A percentile compares a stretch with the other conserved stretches of the same genome.
phyloP scores from a whole-genome alignment of 768 basidiomycete genomes.

The Tylopilus sp. region DNA sequence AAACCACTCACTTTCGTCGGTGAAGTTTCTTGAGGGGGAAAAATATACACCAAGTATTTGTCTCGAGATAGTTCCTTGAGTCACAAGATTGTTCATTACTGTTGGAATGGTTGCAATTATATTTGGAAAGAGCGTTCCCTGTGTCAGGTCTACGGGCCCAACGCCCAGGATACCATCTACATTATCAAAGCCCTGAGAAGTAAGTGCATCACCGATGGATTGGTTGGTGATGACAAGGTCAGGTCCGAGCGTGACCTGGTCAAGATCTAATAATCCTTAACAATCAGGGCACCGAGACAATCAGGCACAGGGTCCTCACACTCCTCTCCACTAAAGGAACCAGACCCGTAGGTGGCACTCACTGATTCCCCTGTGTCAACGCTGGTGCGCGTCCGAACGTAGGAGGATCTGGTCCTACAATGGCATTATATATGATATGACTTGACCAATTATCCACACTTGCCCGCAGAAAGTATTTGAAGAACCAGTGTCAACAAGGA shows the following conservation, averaged over 20 bases:
- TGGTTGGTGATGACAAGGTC: conserved; percentile 26
- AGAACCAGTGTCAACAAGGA: conserved; percentile 31
- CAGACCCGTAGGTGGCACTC: conserved; percentile 8
- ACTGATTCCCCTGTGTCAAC: conserved; percentile 20
- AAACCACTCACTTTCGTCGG: conserved; percentile 14
- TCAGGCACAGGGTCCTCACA: conserved; percentile 15
- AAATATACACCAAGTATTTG: conserved; percentile 22
- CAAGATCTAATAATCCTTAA: too few relatives aligned
- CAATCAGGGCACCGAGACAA: not conserved
- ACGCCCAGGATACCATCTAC: conserved; percentile 29
- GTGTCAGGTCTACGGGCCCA: conserved; percentile 23
- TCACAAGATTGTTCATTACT: conserved; percentile 24
- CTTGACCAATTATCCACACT: not conserved
- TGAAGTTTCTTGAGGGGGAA: conserved; percentile 17
- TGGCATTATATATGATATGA: not conserved
- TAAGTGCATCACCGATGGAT: conserved; percentile 25
- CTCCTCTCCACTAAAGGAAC: conserved; percentile 32
- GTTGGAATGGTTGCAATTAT: conserved; percentile 17
- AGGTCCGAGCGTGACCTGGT: conserved; percentile 20
- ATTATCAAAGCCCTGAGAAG: conserved; percentile 12
- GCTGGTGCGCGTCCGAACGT: conserved; percentile 7
- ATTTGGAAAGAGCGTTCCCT: not conserved
- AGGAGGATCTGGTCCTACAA: conserved; percentile 16
- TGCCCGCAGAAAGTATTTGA: conserved; percentile 31
- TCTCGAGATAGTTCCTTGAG: conserved; percentile 13